Evolutionary conservation across 139 green algal species (phyloP), one percentile per base, ranked within the genome.

Genomic region (Picochlorum sp.): DNA sequence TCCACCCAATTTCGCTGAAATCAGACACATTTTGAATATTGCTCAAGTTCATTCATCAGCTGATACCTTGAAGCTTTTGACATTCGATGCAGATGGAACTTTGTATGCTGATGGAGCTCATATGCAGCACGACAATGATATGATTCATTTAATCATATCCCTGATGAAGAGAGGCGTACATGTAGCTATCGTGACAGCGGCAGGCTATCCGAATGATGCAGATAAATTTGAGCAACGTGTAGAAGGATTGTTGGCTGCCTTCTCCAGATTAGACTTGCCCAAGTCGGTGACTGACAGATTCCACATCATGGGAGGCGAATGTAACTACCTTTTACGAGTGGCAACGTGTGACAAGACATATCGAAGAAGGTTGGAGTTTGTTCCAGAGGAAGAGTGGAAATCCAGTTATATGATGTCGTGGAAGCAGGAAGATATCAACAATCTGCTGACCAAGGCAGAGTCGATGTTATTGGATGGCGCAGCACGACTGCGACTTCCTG

Each of bases 21-120:
- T 97, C 50, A 76, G 92, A 2, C 90, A 96, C 70, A 81, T 95
- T 14, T 78, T 96, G 23, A 95, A 95, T 78, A 93, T 96, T n/a
- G 83, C 88, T 7, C 88, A 95, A 81, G 78, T 95, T 31, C 90
- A 95, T 63, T 78, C 80, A 7, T 85, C 72, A 8, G 86, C 87
- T 1, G 68, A 83, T 23, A 68, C 57, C 5, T 74, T 98, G 23
- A 75, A 81, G 64, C 85, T 98, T 7, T 86, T 95, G 49, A 97
- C 92, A 21, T 97, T 98, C 78, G 92, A 98, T 71, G 92, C 92
- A 13, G 92, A 98, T 70, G 91, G 92, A 57, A 98, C 92, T 9
- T 78, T 97, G 45, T 97, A 97, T 74, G 89, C 86, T 5, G 91
- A 97, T 70, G 91, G 91, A 2, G 60, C 76, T 6, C 91, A 97